A percentile compares a stretch with the other conserved stretches of the same genome.
Evolutionary conservation across 345 rosid species (phyloP).

Genomic region (Eucalyptus erythrocorys): DNA sequence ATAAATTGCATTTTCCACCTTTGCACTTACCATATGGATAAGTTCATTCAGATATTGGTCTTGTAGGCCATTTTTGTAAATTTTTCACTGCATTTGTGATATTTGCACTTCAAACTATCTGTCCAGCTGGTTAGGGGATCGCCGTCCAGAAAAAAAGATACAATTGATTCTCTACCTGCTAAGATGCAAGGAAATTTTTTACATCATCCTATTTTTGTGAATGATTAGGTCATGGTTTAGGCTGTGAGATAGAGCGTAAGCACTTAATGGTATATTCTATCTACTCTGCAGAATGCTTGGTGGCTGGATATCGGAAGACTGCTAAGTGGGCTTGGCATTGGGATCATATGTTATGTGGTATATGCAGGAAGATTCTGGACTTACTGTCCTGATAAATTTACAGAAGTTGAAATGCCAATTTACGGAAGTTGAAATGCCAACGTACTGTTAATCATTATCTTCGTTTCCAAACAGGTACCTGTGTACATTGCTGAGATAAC

Average conservation of each 20-base stretch:
- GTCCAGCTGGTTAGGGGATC: not conserved
- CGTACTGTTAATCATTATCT: not conserved
- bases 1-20: not conserved
- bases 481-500: conserved; percentile 9
- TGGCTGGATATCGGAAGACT: conserved; percentile 24
- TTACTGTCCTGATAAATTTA: not conserved
- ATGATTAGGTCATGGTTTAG: not conserved
- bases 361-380: not conserved
- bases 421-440: not conserved
- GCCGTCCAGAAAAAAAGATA: not conserved
- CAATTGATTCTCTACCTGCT: not conserved
- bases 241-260: not conserved
- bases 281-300: conserved; percentile 9
- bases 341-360: conserved; percentile 22
- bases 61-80: not conserved
- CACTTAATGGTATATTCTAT: not conserved
- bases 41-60: not conserved
- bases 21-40: not conserved
- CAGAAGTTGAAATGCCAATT: not conserved
- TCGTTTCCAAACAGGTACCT: not conserved
- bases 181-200: accelerated
- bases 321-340: conserved; percentile 14
- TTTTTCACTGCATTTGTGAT: not conserved
- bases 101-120: not conserved
- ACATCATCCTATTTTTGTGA: not conserved